Evolutionary conservation across 2,329 filamentous ascomycete genomes (phyloP), one percentile per base, ranked within the genome.

Genomic region (Sclerotinia glacialis): DNA sequence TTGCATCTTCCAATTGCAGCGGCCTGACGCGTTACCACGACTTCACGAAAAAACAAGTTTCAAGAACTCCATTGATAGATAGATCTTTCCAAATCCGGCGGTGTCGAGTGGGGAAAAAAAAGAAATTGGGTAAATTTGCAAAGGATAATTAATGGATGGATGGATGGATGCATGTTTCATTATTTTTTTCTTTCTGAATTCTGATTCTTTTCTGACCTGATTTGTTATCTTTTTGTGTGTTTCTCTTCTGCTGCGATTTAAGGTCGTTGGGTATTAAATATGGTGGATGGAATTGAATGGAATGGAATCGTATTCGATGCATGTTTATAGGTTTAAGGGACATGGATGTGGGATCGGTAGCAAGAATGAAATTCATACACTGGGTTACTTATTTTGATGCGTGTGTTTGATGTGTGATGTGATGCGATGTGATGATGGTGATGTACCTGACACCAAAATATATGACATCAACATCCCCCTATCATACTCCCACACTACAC

Each of bases 21-120:
- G 31, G 34, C 37, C 14, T 40, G 56, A 37, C 55, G 46, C 53
- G 4, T 66, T 49, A 46, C 42, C 56, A 66, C 50, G 65, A 66
- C 60, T 65, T 67, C 37, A 64, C 56, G 65, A 67, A 59, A 67
- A 64, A 64, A 28, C 7, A 58, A 47, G 28, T 55, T 49, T 37
- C 49, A 60, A 54, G 46, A 64, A 58, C 34, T 50, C 40, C 53
- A 49, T 59, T 64, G 50, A 64, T 66, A 65, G 58, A 67, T 62
- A 60, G 54, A 59, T 53, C 55, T 67, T 69, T 52, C 37, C 46
- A 55, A 64, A 63, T 64, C 55, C 49, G 62, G 54, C 44, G 69
- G 69, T 70, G 67, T 69, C 62, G 65, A 65, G 60, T 56, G 60
- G 65, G 58, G 37, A 37, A n/a, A 65, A 64, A 67, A 67, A 64